A percentile compares a stretch with the other conserved stretches of the same genome.
Evolutionary conservation across 106 monocot genomes (phyloP).

Genomic region (Allium cepa): DNA sequence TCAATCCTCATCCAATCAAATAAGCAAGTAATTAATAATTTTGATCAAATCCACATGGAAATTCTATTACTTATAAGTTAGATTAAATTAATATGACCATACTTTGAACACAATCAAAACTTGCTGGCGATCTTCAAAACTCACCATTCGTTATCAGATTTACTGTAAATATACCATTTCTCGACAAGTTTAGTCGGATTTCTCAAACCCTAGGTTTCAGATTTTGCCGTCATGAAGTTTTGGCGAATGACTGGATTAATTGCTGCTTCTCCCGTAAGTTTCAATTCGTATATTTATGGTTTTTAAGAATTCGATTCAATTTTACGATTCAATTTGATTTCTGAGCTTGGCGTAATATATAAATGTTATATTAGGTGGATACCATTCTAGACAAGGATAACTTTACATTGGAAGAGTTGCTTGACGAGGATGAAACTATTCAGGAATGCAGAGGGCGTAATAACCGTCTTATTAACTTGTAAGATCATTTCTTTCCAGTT

Average conservation of each 20-base stretch:
- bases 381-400: slow-evolving; percentile 44
- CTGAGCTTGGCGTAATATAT: neutral
- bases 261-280: slow-evolving; percentile 15
- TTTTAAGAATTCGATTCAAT: neutral
- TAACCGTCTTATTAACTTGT: slow-evolving; percentile 43
- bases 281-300: neutral
- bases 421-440: slow-evolving; percentile 49
- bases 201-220: neutral
- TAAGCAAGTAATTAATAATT: too few relatives aligned
- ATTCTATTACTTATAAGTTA: too few relatives aligned
- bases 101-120: too few relatives aligned
- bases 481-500: neutral
- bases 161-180: neutral
- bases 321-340: neutral
- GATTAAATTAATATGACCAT: too few relatives aligned
- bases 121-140: too few relatives aligned
- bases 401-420: slow-evolving; percentile 42
- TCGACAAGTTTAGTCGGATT: neutral
- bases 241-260: slow-evolving; percentile 16
- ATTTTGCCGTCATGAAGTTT: slow-evolving; percentile 1
- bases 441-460: slow-evolving; percentile 44
- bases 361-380: slow-evolving; percentile 28
- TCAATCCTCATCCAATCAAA: too few relatives aligned
- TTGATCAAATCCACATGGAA: too few relatives aligned
- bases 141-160: too few relatives aligned